These are phyloP conservation scores for Calocybe gambosa DNA, from an alignment of 1,284 basidiomycete genomes.

Conservation along the genomic window DNA sequence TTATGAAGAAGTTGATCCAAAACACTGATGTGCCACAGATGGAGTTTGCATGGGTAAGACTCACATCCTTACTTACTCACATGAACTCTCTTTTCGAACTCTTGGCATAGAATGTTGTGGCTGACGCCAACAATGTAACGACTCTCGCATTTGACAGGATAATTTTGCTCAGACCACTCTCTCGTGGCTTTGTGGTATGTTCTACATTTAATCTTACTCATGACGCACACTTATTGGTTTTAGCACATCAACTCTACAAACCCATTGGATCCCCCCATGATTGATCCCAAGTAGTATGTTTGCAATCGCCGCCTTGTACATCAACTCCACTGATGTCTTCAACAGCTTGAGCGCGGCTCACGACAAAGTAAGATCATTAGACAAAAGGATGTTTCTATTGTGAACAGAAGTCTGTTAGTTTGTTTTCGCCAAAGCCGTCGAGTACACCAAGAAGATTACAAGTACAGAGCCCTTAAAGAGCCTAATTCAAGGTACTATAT, in stretches of 20 bases:
- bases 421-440: constrained; percentile 11
- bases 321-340: neutral
- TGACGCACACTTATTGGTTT: neutral
- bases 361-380: constrained; percentile 8
- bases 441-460: constrained; percentile 11
- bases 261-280: constrained; percentile 10
- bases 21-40: constrained; percentile 11
- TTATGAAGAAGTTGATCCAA: constrained; percentile 10
- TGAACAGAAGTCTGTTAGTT: constrained; percentile 4
- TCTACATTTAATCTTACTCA: neutral
- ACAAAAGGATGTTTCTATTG: neutral
- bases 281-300: constrained; percentile 11
- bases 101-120: constrained; percentile 6
- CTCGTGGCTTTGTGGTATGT: constrained; percentile 13
- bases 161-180: constrained; percentile 10
- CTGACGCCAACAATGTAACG: constrained; percentile 7
- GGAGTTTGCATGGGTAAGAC: constrained; percentile 13
- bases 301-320: neutral
- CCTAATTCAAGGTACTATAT: constrained; percentile 10
- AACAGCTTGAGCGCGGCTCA: constrained; percentile 9
- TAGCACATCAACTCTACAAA: constrained; percentile 14
- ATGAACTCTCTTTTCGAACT: neutral
- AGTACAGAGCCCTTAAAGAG: constrained; percentile 11
- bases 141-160: constrained; percentile 12
- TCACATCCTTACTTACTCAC: neutral